Conservation (phyloP, 345 rosid genomes). For the Abelmoschus esculentus region DNA sequence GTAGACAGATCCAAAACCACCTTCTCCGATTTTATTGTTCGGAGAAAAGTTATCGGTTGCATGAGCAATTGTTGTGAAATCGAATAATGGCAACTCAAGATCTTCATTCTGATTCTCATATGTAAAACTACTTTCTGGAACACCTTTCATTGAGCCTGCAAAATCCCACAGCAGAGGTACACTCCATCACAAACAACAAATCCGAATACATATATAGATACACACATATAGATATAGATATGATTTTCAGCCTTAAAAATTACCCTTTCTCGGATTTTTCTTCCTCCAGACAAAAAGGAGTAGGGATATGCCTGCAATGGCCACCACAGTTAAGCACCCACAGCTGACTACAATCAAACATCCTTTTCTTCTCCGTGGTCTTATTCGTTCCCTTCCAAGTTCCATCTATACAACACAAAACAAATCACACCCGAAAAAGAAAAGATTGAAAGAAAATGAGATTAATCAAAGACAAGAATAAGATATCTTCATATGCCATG, state of each 20-base stretch:
- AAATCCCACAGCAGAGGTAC: neutral
- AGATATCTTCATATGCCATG: neutral
- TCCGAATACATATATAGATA: neutral
- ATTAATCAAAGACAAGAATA: neutral
- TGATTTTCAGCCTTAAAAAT: neutral
- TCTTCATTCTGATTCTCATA: conserved; percentile 20
- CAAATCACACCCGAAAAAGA: neutral
- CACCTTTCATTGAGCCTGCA: neutral
- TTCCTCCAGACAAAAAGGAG: neutral
- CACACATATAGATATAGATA: neutral
- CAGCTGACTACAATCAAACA: neutral
- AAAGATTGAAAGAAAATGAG: neutral
- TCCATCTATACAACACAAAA: neutral
- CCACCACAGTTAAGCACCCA: neutral
- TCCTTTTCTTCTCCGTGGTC: neutral
- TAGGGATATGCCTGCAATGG: neutral
- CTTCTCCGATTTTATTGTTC: conserved; percentile 28
- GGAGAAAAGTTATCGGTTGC: conserved; percentile 26
- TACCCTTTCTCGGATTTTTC: neutral
- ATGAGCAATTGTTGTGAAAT: conserved; percentile 18
- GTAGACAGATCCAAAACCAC: conserved; percentile 38
- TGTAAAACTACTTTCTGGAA: neutral
- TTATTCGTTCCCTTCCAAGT: neutral
- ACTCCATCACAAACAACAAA: neutral
- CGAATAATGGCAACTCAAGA: conserved; percentile 26